These are phyloP conservation scores for Schwanniomyces occidentalis DNA, from an alignment of 805 yeast genomes.

Conservation along the genomic window DNA sequence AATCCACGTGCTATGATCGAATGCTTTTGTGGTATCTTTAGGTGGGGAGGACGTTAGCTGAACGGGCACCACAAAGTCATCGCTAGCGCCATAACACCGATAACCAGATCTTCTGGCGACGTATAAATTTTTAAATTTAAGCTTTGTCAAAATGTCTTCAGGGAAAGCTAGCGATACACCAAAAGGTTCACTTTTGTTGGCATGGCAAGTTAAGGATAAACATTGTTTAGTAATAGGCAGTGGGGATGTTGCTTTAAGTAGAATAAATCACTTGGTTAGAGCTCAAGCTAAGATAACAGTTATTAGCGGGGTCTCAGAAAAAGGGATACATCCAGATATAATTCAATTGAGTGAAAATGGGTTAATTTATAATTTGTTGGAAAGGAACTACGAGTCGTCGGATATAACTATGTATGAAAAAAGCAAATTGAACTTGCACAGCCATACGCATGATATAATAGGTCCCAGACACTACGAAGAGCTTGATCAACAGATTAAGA, in stretches of 20 bases:
- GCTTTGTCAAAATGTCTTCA: neutral
- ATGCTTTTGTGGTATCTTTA: too few species aligned
- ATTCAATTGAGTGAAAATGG: conserved; percentile 32
- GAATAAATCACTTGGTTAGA: conserved; percentile 63
- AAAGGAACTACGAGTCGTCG: conserved; percentile 43
- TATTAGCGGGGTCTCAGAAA: conserved; percentile 41
- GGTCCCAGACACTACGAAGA: conserved; percentile 17
- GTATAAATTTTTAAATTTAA: too few species aligned
- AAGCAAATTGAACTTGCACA: neutral
- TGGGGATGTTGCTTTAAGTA: conserved; percentile 72
- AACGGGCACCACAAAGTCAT: too few species aligned
- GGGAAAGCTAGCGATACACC: conserved; percentile 17
- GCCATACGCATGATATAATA: conserved; percentile 3
- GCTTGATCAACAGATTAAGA: conserved; percentile 34
- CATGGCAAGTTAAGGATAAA: conserved; percentile 69
- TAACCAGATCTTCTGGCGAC: too few species aligned
- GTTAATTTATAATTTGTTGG: conserved; percentile 39
- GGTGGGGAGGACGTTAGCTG: too few species aligned
- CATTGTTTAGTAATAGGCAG: conserved; percentile 77
- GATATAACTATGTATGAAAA: conserved; percentile 55
- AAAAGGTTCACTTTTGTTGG: conserved; percentile 61
- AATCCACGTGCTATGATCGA: too few species aligned
- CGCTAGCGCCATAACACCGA: too few species aligned
- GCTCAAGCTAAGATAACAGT: conserved; percentile 75
- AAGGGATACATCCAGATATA: conserved; percentile 29